These are phyloP conservation scores for Brassica balearica DNA, from an alignment of 441 rosid genomes.

Conservation along the genomic window DNA sequence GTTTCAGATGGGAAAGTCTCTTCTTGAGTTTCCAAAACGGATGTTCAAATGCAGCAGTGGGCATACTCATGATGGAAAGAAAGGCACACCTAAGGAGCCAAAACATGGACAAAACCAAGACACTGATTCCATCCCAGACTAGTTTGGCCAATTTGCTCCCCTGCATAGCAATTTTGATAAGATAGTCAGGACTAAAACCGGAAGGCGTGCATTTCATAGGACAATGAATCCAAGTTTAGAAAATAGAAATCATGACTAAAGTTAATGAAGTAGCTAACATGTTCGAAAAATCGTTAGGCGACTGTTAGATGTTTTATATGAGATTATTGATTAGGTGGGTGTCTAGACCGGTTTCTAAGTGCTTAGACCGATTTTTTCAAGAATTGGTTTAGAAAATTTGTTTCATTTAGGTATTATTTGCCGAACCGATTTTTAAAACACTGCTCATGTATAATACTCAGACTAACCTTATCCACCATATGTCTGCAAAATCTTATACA, in stretches of 20 bases:
- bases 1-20: neutral
- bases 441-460: neutral
- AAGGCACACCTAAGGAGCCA: neutral
- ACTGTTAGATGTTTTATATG: too few species aligned
- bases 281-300: too few species aligned
- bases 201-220: neutral
- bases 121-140: neutral
- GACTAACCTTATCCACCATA: slow-evolving; percentile 3
- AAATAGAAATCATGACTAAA: neutral
- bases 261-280: neutral
- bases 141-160: neutral
- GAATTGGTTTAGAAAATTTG: too few species aligned
- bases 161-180: neutral
- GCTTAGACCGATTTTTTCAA: too few species aligned
- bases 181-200: too few species aligned
- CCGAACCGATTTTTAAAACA: too few species aligned
- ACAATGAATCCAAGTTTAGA: neutral
- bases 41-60: slow-evolving; percentile 8
- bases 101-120: neutral
- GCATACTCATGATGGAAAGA: slow-evolving; percentile 3
- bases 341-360: too few species aligned
- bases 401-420: too few species aligned
- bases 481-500: neutral
- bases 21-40: slow-evolving; percentile 1
- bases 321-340: too few species aligned